Percentiles rank a stretch among this genome's conserved stretches.
Conservation (phyloP, 1,284 basidiomycete genomes). For the Melanopsichium pennsylvanicum region DNA sequence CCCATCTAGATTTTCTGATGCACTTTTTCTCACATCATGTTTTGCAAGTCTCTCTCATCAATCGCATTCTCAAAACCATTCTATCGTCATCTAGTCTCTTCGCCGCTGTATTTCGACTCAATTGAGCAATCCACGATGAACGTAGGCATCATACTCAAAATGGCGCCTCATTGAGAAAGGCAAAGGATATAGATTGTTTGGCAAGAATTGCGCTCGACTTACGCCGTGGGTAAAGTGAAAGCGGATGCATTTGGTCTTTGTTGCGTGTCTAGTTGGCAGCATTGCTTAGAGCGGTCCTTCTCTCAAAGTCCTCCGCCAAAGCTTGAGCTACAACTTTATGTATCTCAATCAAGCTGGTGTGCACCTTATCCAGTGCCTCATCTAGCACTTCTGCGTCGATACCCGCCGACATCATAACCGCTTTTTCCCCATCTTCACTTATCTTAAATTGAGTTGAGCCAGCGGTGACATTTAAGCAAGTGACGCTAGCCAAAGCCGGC, state of each 20-base stretch:
- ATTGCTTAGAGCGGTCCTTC: conserved; percentile 19
- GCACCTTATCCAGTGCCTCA: conserved; percentile 13
- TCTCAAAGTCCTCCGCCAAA: conserved; percentile 29
- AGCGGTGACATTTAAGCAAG: conserved; percentile 64
- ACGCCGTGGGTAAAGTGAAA: too few species aligned
- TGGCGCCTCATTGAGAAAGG: neutral
- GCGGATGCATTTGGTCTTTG: too few species aligned
- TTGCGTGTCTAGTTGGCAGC: neutral
- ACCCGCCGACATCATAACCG: conserved; percentile 6
- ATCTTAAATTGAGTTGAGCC: conserved; percentile 8
- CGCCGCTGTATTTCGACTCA: too few species aligned
- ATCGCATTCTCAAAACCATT: too few species aligned
- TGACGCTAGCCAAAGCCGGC: conserved; percentile 87
- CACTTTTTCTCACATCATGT: neutral
- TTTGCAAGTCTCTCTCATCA: conserved; percentile 1
- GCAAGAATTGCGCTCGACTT: neutral
- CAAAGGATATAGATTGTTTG: neutral
- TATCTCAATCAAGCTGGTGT: conserved; percentile 36
- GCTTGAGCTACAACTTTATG: conserved; percentile 43
- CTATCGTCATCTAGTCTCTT: too few species aligned
- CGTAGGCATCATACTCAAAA: neutral
- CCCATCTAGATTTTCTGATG: neutral
- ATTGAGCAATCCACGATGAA: too few species aligned
- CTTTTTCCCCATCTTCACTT: neutral
- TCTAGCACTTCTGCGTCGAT: conserved; percentile 18